Evolutionary conservation across 1,284 basidiomycete genomes (phyloP).

Genomic region (Sphagnurus paluster): DNA sequence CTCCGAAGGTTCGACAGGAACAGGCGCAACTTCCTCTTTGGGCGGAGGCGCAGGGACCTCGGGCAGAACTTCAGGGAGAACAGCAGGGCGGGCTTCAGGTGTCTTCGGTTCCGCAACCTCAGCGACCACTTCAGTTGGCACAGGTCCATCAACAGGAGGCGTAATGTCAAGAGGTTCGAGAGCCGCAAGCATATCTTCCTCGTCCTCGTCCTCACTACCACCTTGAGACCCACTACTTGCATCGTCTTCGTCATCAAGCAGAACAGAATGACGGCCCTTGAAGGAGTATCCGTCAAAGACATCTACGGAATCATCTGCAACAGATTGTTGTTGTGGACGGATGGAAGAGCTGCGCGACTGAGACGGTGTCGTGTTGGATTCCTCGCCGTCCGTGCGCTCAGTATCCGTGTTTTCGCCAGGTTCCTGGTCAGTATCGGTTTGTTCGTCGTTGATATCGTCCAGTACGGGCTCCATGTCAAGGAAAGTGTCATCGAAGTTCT

Average conservation of each 20-base stretch:
- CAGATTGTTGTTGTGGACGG: conserved; percentile 36
- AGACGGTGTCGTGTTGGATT: conserved; percentile 66
- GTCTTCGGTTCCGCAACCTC: conserved; percentile 63
- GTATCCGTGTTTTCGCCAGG: conserved; percentile 60
- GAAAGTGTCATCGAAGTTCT: conserved; percentile 98
- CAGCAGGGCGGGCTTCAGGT: conserved; percentile 62
- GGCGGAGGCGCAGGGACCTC: conserved; percentile 19
- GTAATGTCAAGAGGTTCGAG: conserved; percentile 19
- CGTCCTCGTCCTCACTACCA: conserved; percentile 38
- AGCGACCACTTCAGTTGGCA: conserved; percentile 34
- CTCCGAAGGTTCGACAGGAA: conserved; percentile 17
- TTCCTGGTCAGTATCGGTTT: conserved; percentile 68
- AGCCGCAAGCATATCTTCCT: conserved; percentile 30
- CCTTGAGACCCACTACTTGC: conserved; percentile 46
- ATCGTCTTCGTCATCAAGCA: conserved; percentile 67
- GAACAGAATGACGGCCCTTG: conserved; percentile 79
- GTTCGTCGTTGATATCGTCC: conserved; percentile 66
- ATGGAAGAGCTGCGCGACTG: conserved; percentile 73
- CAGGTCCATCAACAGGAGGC: conserved; percentile 23
- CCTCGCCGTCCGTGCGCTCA: conserved; percentile 73
- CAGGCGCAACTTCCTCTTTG: conserved; percentile 13
- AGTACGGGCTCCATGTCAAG: conserved; percentile 90
- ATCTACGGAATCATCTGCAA: conserved; percentile 56
- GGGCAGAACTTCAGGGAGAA: conserved; percentile 32
- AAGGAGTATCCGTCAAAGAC: conserved; percentile 89